Conservation (phyloP, 495 filamentous ascomycete species). For the Aspergillus mulundensis region DNA sequence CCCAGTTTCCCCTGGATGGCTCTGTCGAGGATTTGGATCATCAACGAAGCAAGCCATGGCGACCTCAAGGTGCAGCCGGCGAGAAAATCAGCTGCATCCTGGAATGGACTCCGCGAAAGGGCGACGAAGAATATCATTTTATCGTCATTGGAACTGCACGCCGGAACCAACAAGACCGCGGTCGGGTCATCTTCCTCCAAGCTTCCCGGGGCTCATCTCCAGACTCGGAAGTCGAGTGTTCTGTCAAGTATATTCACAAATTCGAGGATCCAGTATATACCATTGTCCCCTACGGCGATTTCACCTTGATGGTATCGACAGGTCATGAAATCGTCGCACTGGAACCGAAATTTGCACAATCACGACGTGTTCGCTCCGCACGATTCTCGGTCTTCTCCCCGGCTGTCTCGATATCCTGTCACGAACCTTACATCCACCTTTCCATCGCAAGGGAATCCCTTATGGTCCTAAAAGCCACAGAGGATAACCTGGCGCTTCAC, state of each 20-base stretch:
- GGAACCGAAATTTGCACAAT: conserved; percentile 27
- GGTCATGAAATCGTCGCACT: conserved; percentile 37
- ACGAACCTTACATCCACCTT: conserved; percentile 37
- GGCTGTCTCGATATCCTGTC: conserved; percentile 39
- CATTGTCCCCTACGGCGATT: conserved; percentile 38
- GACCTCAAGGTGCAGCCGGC: conserved; percentile 34
- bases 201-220: conserved; percentile 25
- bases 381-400: conserved; percentile 35
- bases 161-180: conserved; percentile 23
- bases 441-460: conserved; percentile 42
- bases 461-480: conserved; percentile 31
- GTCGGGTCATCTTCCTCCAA: conserved; percentile 36
- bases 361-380: conserved; percentile 30
- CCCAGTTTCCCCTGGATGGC: conserved; percentile 23
- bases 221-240: conserved; percentile 30
- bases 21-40: background rate
- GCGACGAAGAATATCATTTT: conserved; percentile 43
- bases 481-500: conserved; percentile 29
- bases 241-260: conserved; percentile 35
- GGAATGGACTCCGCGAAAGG: conserved; percentile 44
- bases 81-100: conserved; percentile 47
- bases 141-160: conserved; percentile 43
- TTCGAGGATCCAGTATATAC: conserved; percentile 38
- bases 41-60: conserved; percentile 21
- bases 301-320: conserved; percentile 36